phyloP scores from a whole-genome alignment of 2,329 filamentous ascomycete genomes.

The Fusarium concolor region DNA sequence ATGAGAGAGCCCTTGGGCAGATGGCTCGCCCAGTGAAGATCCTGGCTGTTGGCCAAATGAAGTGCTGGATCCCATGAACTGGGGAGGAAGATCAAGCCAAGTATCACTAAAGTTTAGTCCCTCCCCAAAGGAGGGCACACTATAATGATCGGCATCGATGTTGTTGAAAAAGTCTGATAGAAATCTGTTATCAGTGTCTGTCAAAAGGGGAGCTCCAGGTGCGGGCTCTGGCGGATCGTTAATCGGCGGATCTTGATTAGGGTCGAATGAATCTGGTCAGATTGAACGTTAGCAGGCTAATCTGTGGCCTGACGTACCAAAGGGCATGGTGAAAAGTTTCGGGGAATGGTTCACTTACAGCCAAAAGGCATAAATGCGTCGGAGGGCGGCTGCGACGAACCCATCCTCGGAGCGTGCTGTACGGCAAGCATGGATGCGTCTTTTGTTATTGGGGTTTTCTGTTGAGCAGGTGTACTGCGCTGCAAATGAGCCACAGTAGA shows the following conservation, averaged over 20 bases:
- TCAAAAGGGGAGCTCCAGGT: constrained; percentile 72
- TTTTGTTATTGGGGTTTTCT: constrained; percentile 34
- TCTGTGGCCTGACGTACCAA: neutral
- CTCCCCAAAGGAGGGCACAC: constrained; percentile 62
- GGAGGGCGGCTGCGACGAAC: constrained; percentile 65
- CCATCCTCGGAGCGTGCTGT: constrained; percentile 67
- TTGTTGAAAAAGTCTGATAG: constrained; percentile 69
- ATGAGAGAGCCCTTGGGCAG: constrained; percentile 38
- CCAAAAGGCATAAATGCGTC: constrained; percentile 72
- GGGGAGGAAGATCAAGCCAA: constrained; percentile 71
- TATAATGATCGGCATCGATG: constrained; percentile 63
- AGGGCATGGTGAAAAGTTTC: neutral
- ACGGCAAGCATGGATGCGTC: constrained; percentile 68
- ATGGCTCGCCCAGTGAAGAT: constrained; percentile 43
- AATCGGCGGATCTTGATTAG: constrained; percentile 59
- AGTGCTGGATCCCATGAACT: constrained; percentile 73
- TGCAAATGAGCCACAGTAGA: constrained; percentile 13
- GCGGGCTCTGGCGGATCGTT: constrained; percentile 70
- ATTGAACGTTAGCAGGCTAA: constrained; percentile 43
- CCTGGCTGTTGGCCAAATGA: constrained; percentile 68
- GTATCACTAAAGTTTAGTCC: constrained; percentile 61
- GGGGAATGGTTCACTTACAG: constrained; percentile 63
- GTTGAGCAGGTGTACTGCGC: constrained; percentile 15
- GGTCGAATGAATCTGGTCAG: constrained; percentile 59
- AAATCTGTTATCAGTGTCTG: constrained; percentile 69